Base-by-base conservation (phyloP, 495 filamentous ascomycete genomes). In the Pyrenopolyporus hunteri region DNA sequence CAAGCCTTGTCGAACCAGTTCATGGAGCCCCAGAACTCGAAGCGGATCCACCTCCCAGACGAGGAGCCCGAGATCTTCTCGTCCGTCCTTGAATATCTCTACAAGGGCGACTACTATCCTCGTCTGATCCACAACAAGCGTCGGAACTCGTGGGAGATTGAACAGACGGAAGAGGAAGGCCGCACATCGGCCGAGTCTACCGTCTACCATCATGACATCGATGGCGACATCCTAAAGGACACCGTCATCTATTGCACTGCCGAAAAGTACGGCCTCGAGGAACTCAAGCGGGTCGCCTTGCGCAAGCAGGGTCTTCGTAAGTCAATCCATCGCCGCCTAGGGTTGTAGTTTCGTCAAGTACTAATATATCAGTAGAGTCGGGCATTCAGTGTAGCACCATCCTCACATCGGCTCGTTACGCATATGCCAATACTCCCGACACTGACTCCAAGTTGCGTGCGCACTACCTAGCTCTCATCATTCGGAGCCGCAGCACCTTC, bases 181-280 rank as follows among this genome's bases (percentile, higher is more conserved):
- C 72, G 74, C 44, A 39, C 71, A 49, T 48, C 73, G 19, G 68
- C 70, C 36, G 88, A 87, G 68, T 81, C 89, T 11, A 92, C 90
- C 8, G 76, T 93, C 57, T 91, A 85, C 59, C 86, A 89, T 64
- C 78, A 82, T 42, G 80, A 74, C 37, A 80, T 84, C 39, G 84
- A 86, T 42, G 85, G 82, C 42, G 80, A 87, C 19, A 83, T 97
- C 55, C 76, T 98, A 37, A 89, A 88, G 63, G 92, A 97, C 76
- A 96, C 93, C 2, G 85, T 90, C 73, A 86, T 98, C 64, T 97
- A 97, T 76, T 97, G 92, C 72, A 84, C 90, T 0, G 93, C 91
- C 9, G 85, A 90, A 44, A 88, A 85, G 70, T 95, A 93, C 70
- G 85, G 84, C 22, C 79, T 97, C 11, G 86, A 89, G 9, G 87